phyloP scores from a whole-genome alignment of 139 green algal genomes.

The Chlamydomonas urium region DNA sequence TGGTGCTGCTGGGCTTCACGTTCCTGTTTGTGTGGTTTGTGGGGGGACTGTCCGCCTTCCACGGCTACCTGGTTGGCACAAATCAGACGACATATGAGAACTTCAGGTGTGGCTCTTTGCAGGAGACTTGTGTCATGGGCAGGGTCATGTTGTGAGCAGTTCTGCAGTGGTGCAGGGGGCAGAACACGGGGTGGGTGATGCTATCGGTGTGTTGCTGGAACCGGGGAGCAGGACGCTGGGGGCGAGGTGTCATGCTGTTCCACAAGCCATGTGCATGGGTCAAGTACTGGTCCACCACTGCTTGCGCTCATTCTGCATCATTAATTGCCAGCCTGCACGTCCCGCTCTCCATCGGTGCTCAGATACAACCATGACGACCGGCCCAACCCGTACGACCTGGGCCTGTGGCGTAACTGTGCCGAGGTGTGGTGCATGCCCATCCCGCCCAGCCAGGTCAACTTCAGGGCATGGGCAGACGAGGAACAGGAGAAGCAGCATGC shows the following conservation, averaged over 20 bases:
- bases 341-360: conserved; percentile 1
- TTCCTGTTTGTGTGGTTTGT: conserved; percentile 90
- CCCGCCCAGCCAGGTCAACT: conserved; percentile 10
- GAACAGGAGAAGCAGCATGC: conserved; percentile 1
- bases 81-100: conserved; percentile 99
- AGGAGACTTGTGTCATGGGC: too few relatives aligned
- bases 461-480: conserved; percentile 1
- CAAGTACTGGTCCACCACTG: not conserved
- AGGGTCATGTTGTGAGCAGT: too few relatives aligned
- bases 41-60: conserved; percentile 84
- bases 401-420: conserved; percentile 56
- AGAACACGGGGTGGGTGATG: too few relatives aligned
- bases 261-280: too few relatives aligned
- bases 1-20: conserved; percentile 60
- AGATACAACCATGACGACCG: conserved; percentile 40
- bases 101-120: conserved; percentile 84
- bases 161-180: not conserved
- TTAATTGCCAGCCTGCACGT: not conserved
- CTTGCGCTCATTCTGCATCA: not conserved
- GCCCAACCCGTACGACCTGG: conserved; percentile 64
- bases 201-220: too few relatives aligned
- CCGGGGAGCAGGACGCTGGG: too few relatives aligned
- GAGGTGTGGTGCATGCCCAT: conserved; percentile 42
- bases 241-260: too few relatives aligned
- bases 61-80: conserved; percentile 83